Percentiles rank a stretch among this genome's conserved stretches.
These are phyloP conservation scores for Pneumocystis murina DNA, from an alignment of 1,139 yeast species.

Conservation along the genomic window DNA sequence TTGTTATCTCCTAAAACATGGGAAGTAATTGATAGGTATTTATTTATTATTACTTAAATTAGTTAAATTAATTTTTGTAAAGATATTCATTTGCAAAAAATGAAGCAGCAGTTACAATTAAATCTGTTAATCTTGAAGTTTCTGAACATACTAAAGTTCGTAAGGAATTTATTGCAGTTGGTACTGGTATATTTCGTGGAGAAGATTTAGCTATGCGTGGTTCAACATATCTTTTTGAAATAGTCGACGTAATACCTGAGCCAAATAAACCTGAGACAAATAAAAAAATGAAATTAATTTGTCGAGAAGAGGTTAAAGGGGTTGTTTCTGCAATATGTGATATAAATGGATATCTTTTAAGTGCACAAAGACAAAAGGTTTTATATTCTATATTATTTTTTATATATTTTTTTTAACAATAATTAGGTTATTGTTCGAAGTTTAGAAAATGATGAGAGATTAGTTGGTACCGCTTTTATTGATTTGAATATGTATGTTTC, in stretches of 20 bases:
- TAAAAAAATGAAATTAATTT: conserved; percentile 61
- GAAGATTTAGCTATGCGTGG: conserved; percentile 82
- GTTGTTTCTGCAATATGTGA: conserved; percentile 70
- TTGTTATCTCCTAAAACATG: conserved; percentile 62
- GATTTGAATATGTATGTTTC: conserved; percentile 70
- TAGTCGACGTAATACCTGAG: conserved; percentile 78
- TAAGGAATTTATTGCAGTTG: conserved; percentile 60
- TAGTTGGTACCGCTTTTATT: conserved; percentile 84
- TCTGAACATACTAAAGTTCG: conserved; percentile 38
- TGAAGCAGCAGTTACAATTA: conserved; percentile 48
- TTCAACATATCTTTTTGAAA: conserved; percentile 55
- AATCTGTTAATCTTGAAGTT: conserved; percentile 43
- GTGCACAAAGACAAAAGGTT: conserved; percentile 78
- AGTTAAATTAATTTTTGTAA: background rate
- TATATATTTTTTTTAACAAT: conserved; percentile 25
- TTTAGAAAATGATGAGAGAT: conserved; percentile 61
- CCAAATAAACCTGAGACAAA: conserved; percentile 77
- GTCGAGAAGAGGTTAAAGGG: conserved; percentile 66
- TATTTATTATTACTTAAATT: background rate
- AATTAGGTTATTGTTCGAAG: conserved; percentile 36
- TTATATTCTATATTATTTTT: conserved; percentile 11
- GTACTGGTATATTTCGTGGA: conserved; percentile 61
- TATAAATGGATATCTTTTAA: conserved; percentile 68
- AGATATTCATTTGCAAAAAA: conserved; percentile 41
- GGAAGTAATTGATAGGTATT: conserved; percentile 55